Base-by-base conservation (phyloP, 371 early-diverging fungal species). In the Capniomyces stellatus region DNA sequence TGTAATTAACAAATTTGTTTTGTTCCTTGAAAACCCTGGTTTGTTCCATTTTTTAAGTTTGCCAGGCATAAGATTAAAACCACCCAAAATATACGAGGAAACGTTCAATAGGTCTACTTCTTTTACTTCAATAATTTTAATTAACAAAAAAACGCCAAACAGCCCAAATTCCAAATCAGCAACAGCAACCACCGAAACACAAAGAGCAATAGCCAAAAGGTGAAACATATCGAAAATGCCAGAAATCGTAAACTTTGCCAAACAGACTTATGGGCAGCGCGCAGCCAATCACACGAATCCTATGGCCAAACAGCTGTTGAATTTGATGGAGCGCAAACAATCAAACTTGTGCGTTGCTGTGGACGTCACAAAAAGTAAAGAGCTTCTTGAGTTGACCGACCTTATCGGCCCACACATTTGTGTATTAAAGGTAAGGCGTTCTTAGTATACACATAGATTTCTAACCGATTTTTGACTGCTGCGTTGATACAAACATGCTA, bases 361-460 rank as follows among this genome's bases (percentile, higher is more conserved):
- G 47, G 97, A 96, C 64, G 80, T 95, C 35, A 83, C 84, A 46
- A 78, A 79, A 22, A 87, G 87, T 71, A 73, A 74, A 21, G 91
- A 90, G 62, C 72, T 95, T 46, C 70, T 96, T 47, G 74, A 74
- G 4, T 68, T 96, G 54, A 89, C 92, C 21, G 89, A 91, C 65
- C 67, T 71, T 31, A 77, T 85, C 25, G 97, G 97, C 3, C 95
- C 94, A 2, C 85, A 81, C 66, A 83, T 96, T 59, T 92, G 93
- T 68, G 74, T 90, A 39, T 72, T 96, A 54, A 96, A 95, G n/a
- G n/a, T n/a, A n/a, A n/a, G n/a, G n/a, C n/a, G n/a, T n/a, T n/a
- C n/a, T n/a, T n/a, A n/a, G 78, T 86, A 2, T 2, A 29, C 2
- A 22, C 2, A 56, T n/a, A 39, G 28, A 30, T 12, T 13, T 19